Conservation (phyloP, 768 basidiomycete genomes). For the Hortiboletus campestris region DNA sequence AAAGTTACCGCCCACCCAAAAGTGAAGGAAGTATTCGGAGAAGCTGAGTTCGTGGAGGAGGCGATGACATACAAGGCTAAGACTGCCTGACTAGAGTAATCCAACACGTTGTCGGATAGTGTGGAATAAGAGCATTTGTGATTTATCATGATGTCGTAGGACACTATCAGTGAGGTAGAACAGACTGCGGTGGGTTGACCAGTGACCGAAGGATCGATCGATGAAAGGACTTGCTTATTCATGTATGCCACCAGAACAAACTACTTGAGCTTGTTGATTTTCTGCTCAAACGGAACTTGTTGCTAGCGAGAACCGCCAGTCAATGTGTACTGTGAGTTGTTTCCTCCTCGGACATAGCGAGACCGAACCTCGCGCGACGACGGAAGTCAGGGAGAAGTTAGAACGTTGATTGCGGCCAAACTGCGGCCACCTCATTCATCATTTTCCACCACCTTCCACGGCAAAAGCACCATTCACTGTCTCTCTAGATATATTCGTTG, state of each 20-base stretch:
- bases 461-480: background rate
- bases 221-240: background rate
- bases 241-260: slow-evolving; percentile 2
- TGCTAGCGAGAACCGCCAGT: background rate
- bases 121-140: background rate
- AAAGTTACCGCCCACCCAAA: slow-evolving; percentile 19
- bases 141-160: background rate
- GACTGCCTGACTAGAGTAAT: background rate
- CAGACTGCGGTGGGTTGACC: too few species aligned
- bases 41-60: slow-evolving; percentile 19
- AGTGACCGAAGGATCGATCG: too few species aligned
- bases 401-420: too few species aligned
- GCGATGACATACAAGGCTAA: slow-evolving; percentile 9
- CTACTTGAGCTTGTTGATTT: background rate
- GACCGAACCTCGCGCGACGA: background rate
- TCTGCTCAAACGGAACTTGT: background rate
- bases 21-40: slow-evolving; percentile 19
- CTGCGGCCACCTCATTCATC: background rate
- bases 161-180: background rate
- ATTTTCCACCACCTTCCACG: background rate
- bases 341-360: background rate
- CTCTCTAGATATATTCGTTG: background rate
- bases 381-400: background rate
- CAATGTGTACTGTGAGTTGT: background rate
- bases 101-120: background rate